Percentiles rank a stretch among this genome's conserved stretches.
phyloP scores from a whole-genome alignment of 495 filamentous ascomycete species.

The Penicillium herquei region DNA sequence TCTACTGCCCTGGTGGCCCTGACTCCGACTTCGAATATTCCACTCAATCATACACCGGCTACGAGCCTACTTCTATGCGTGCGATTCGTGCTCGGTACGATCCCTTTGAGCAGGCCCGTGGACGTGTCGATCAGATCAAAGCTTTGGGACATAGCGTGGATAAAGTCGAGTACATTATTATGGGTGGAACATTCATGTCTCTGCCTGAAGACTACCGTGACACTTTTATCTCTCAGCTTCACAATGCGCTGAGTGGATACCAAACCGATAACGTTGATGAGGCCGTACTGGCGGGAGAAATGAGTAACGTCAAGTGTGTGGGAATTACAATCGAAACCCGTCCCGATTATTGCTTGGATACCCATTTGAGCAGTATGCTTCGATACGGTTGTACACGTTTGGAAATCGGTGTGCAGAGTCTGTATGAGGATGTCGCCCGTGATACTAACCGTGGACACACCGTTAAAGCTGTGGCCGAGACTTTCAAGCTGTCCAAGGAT shows the following conservation, averaged over 20 bases:
- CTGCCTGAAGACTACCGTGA: slow-evolving; percentile 84
- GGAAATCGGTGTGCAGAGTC: slow-evolving; percentile 91
- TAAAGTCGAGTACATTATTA: slow-evolving; percentile 99
- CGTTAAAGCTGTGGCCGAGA: slow-evolving; percentile 89
- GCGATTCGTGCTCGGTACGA: slow-evolving; percentile 97
- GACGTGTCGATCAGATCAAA: slow-evolving; percentile 94
- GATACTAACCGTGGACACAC: slow-evolving; percentile 98
- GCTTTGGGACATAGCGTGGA: slow-evolving; percentile 93
- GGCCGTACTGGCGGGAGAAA: slow-evolving; percentile 84
- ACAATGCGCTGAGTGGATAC: slow-evolving; percentile 94
- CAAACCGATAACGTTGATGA: slow-evolving; percentile 90
- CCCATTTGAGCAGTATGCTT: slow-evolving; percentile 89
- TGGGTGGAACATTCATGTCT: slow-evolving; percentile 99
- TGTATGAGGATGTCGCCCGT: slow-evolving; percentile 97
- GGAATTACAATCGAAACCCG: slow-evolving; percentile 98
- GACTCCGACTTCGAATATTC: slow-evolving; percentile 99
- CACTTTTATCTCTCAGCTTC: slow-evolving; percentile 89
- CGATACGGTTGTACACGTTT: slow-evolving; percentile 94
- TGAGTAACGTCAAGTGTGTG: slow-evolving; percentile 94
- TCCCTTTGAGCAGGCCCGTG: slow-evolving; percentile 95
- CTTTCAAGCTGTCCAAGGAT: slow-evolving; percentile 92
- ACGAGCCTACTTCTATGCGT: slow-evolving; percentile 97
- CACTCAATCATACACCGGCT: slow-evolving; percentile 96
- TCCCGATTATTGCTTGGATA: slow-evolving; percentile 92
- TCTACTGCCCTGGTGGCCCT: slow-evolving; percentile 96